Conservation (phyloP, 805 yeast genomes). For the Wickerhamiella kurtzmanii region DNA sequence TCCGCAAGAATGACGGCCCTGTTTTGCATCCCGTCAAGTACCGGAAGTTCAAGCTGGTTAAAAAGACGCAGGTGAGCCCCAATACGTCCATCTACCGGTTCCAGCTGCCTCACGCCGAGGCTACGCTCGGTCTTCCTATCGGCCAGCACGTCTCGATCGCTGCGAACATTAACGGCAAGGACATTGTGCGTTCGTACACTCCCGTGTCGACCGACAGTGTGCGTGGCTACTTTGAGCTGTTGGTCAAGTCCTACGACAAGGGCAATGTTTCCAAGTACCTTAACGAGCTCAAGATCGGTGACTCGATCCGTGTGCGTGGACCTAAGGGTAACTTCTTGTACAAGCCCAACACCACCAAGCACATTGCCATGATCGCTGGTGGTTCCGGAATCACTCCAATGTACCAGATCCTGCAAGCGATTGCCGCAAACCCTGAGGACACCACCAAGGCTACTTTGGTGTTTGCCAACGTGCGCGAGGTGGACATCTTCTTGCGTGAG, state of each 20-base stretch:
- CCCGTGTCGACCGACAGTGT: conserved; percentile 64
- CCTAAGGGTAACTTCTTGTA: conserved; percentile 85
- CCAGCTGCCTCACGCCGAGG: conserved; percentile 60
- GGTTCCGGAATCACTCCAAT: conserved; percentile 94
- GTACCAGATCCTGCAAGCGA: conserved; percentile 72
- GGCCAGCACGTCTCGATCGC: conserved; percentile 86
- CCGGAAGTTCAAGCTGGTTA: conserved; percentile 65
- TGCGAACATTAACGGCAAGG: conserved; percentile 65
- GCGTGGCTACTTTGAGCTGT: conserved; percentile 68
- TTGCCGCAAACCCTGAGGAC: conserved; percentile 64
- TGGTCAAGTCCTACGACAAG: conserved; percentile 69
- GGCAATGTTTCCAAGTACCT: conserved; percentile 74
- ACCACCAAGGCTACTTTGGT: conserved; percentile 59
- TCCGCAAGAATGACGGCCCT: conserved; percentile 16
- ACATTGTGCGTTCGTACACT: conserved; percentile 74
- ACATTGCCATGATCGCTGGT: conserved; percentile 85
- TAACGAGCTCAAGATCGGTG: conserved; percentile 63
- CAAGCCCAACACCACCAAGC: conserved; percentile 59
- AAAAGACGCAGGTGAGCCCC: conserved; percentile 62
- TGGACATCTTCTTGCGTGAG: conserved; percentile 65
- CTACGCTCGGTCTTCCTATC: conserved; percentile 74
- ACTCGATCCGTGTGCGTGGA: conserved; percentile 50
- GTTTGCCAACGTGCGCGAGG: conserved; percentile 69
- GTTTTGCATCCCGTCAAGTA: conserved; percentile 53
- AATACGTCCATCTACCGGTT: conserved; percentile 72